phyloP scores from a whole-genome alignment of 345 rosid genomes.

The Mangifera indica region DNA sequence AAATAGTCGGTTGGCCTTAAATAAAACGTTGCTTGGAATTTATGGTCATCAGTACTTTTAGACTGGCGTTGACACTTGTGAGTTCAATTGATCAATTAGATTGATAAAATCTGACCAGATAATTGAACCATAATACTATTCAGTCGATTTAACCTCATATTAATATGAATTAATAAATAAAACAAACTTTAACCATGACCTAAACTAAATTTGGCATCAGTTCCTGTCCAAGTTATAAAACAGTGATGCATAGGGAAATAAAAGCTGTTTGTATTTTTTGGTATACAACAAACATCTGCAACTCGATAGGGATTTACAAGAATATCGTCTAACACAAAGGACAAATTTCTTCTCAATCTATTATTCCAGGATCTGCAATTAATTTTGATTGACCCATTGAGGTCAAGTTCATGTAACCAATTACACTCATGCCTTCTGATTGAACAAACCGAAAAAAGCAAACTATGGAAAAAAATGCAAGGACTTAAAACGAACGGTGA shows the following conservation, averaged over 20 bases:
- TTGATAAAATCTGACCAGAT: no score
- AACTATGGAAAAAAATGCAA: slow-evolving; percentile 12
- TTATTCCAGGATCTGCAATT: slow-evolving; percentile 11
- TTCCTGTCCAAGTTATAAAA: no score
- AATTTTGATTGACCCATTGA: slow-evolving; percentile 1
- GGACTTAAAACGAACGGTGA: neutral
- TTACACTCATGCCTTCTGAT: neutral
- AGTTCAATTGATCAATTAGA: no score
- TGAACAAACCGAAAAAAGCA: neutral
- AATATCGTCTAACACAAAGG: neutral
- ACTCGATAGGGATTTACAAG: neutral
- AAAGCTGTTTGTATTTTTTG: neutral
- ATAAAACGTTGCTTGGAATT: neutral
- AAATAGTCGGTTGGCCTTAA: no score
- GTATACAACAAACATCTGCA: neutral
- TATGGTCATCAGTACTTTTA: no score
- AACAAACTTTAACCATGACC: no score
- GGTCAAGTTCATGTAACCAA: neutral
- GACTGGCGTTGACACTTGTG: no score
- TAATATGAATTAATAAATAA: no score
- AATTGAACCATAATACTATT: no score
- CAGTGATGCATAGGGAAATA: neutral
- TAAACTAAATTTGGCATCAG: no score
- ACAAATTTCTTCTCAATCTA: slow-evolving; percentile 11
- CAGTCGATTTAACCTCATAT: no score